Evolutionary conservation across 2,329 filamentous ascomycete genomes (phyloP).

Genomic region (Cadophora luteo-olivacea): DNA sequence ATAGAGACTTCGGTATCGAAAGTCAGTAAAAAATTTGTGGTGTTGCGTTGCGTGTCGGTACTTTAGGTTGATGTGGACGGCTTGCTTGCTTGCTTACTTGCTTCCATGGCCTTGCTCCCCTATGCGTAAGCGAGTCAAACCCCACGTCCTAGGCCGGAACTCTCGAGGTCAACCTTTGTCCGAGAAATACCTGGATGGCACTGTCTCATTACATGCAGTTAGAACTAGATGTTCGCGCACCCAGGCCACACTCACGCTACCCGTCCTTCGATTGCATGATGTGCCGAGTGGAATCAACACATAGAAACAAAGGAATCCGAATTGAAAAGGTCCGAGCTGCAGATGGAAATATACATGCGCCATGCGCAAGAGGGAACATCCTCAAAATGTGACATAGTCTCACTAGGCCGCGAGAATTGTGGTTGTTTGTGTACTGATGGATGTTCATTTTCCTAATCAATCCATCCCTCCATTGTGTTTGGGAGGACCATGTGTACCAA

Average conservation of each 20-base stretch:
- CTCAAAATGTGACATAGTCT: no score
- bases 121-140: neutral
- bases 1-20: neutral
- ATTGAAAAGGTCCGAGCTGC: no score
- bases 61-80: neutral
- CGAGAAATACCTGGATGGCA: no score
- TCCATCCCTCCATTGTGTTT: neutral
- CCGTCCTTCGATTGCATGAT: no score
- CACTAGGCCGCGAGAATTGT: neutral
- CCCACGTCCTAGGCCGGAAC: neutral
- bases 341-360: no score
- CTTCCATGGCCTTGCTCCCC: neutral
- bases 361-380: no score
- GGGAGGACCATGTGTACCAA: slow-evolving; percentile 1
- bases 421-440: neutral
- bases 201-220: no score
- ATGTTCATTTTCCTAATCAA: slow-evolving; percentile 11
- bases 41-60: neutral
- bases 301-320: no score
- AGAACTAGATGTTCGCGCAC: no score
- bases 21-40: neutral
- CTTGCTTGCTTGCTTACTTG: neutral
- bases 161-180: no score
- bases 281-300: no score
- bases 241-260: no score